Conservation (phyloP, 345 rosid species). For the Clarkia xantiana region DNA sequence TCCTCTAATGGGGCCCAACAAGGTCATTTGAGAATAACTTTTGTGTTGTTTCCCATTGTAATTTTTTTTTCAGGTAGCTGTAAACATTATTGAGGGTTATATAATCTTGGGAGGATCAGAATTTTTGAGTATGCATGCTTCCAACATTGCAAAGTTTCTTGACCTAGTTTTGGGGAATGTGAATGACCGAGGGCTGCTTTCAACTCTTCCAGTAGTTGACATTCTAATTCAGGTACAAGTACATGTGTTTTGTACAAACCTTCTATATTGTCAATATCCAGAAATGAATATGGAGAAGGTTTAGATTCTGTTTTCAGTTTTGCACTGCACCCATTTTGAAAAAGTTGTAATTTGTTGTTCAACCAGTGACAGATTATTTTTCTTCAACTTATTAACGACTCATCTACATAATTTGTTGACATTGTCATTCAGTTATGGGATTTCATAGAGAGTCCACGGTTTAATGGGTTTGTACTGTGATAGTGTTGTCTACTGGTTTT, state of each 20-base stretch:
- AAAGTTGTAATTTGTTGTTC: too few relatives aligned
- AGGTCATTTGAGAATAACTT: not conserved
- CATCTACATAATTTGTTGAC: too few relatives aligned
- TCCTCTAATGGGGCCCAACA: too few relatives aligned
- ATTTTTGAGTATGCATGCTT: slow-evolving; percentile 63
- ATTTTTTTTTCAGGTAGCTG: slow-evolving; percentile 44
- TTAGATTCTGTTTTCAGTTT: too few relatives aligned
- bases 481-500: not conserved
- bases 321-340: too few relatives aligned
- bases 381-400: too few relatives aligned
- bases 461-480: not conserved
- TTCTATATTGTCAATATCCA: not conserved
- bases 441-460: too few relatives aligned
- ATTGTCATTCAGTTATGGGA: too few relatives aligned
- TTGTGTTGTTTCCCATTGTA: not conserved
- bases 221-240: slow-evolving; percentile 66
- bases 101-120: slow-evolving; percentile 72
- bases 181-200: slow-evolving; percentile 65
- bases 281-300: not conserved
- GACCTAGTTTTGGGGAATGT: slow-evolving; percentile 92
- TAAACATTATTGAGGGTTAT: slow-evolving; percentile 64
- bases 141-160: slow-evolving; percentile 75
- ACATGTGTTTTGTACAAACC: not conserved
- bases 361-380: too few relatives aligned
- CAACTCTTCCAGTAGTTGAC: slow-evolving; percentile 79